These are phyloP conservation scores for Malassezia obtusa DNA, from an alignment of 1,284 basidiomycete genomes.

Conservation along the genomic window DNA sequence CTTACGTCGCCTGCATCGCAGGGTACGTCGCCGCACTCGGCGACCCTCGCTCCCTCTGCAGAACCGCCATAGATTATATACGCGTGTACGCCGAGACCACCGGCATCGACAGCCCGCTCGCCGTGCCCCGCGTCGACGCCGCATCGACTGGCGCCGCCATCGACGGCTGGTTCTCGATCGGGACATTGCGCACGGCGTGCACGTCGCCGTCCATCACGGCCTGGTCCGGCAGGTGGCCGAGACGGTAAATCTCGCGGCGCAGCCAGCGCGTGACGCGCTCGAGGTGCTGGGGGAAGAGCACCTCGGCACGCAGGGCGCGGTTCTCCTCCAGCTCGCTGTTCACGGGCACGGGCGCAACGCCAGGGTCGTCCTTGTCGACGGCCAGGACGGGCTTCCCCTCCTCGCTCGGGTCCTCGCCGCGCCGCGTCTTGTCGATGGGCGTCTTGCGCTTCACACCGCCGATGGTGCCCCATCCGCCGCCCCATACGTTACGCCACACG, in stretches of 20 bases:
- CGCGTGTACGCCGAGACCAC: constrained; percentile 17
- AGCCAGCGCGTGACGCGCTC: constrained; percentile 66
- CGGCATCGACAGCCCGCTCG: not conserved
- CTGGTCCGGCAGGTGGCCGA: constrained; percentile 65
- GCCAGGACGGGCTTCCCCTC: constrained; percentile 52
- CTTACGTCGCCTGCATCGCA: not conserved
- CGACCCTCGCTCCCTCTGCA: no score
- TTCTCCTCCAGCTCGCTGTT: constrained; percentile 18
- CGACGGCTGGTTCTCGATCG: not conserved
- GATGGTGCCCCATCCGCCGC: constrained; percentile 50
- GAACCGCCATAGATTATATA: constrained; percentile 5
- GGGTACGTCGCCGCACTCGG: no score
- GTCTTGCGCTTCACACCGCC: constrained; percentile 49
- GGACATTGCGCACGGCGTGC: constrained; percentile 8
- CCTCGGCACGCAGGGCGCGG: constrained; percentile 48
- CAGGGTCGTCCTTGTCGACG: constrained; percentile 20
- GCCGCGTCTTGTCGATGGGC: constrained; percentile 2
- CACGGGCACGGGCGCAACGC: not conserved
- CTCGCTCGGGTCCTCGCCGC: constrained; percentile 18
- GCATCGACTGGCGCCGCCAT: constrained; percentile 1
- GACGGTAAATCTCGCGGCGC: constrained; percentile 63
- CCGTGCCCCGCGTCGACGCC: not conserved
- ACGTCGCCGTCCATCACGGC: constrained; percentile 27
- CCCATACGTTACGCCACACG: constrained; percentile 82
- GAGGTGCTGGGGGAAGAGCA: constrained; percentile 55